phyloP scores from a whole-genome alignment of 1,139 yeast genomes.

The Kodamaea derodonti region DNA sequence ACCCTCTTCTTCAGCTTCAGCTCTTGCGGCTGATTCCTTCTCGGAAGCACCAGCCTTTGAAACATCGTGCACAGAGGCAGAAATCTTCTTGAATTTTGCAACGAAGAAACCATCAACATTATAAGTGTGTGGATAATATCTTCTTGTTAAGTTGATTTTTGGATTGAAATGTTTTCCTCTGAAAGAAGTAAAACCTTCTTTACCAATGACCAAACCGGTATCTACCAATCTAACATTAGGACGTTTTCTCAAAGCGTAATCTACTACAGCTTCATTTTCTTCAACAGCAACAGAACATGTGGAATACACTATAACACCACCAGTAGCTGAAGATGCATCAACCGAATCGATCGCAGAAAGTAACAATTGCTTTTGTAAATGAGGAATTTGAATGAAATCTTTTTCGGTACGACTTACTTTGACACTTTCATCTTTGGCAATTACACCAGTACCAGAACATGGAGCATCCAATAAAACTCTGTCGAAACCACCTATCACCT shows the following conservation, averaged over 20 bases:
- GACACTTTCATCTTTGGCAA: conserved; percentile 94
- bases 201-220: conserved; percentile 90
- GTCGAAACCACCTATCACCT: conserved; percentile 97
- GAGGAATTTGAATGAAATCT: conserved; percentile 96
- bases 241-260: conserved; percentile 92
- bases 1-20: conserved; percentile 77
- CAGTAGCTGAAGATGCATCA: conserved; percentile 85
- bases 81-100: conserved; percentile 91
- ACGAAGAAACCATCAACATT: conserved; percentile 98
- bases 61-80: conserved; percentile 77
- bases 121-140: conserved; percentile 97
- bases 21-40: conserved; percentile 75
- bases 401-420: conserved; percentile 92
- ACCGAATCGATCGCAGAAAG: conserved; percentile 97
- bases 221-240: conserved; percentile 95
- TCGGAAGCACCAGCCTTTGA: conserved; percentile 88
- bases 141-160: conserved; percentile 73
- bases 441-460: conserved; percentile 99
- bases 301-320: conserved; percentile 93
- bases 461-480: conserved; percentile 96
- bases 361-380: conserved; percentile 88
- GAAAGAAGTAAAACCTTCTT: conserved; percentile 89
- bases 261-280: conserved; percentile 98
- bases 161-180: conserved; percentile 90
- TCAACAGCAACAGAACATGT: conserved; percentile 98